Conservation (phyloP, 805 yeast species). For the Lachancea lanzarotensis region DNA sequence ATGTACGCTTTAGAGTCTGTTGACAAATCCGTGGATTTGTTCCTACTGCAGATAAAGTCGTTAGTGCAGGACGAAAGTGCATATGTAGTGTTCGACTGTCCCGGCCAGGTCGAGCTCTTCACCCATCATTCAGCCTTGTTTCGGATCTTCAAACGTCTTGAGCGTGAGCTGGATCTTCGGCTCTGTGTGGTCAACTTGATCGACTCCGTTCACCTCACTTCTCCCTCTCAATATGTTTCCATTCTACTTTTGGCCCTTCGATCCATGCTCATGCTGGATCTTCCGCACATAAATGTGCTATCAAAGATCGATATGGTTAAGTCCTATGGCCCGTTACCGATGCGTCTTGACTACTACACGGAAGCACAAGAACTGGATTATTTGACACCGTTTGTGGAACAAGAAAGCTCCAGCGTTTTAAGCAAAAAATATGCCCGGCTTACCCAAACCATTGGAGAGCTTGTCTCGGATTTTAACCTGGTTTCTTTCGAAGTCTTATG, state of each 20-base stretch:
- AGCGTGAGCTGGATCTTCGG: constrained; percentile 60
- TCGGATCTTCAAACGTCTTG: constrained; percentile 58
- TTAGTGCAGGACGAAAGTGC: constrained; percentile 51
- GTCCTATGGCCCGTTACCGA: constrained; percentile 75
- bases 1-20: constrained; percentile 75
- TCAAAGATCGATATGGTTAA: constrained; percentile 82
- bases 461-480: constrained; percentile 80
- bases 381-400: constrained; percentile 59
- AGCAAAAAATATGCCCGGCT: constrained; percentile 59
- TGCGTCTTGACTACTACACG: constrained; percentile 77
- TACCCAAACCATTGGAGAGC: constrained; percentile 71
- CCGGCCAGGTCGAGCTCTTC: constrained; percentile 93
- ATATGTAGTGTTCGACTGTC: constrained; percentile 79
- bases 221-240: constrained; percentile 86
- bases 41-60: constrained; percentile 49
- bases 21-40: constrained; percentile 51
- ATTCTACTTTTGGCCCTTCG: constrained; percentile 72
- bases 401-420: constrained; percentile 62
- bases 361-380: constrained; percentile 81
- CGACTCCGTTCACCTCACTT: constrained; percentile 73
- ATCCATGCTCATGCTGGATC: constrained; percentile 85
- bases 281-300: constrained; percentile 90
- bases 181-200: constrained; percentile 79
- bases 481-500: constrained; percentile 86
- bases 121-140: constrained; percentile 79